Base-by-base conservation (phyloP, 2,329 filamentous ascomycete genomes). In the Cladosporium halotolerans region DNA sequence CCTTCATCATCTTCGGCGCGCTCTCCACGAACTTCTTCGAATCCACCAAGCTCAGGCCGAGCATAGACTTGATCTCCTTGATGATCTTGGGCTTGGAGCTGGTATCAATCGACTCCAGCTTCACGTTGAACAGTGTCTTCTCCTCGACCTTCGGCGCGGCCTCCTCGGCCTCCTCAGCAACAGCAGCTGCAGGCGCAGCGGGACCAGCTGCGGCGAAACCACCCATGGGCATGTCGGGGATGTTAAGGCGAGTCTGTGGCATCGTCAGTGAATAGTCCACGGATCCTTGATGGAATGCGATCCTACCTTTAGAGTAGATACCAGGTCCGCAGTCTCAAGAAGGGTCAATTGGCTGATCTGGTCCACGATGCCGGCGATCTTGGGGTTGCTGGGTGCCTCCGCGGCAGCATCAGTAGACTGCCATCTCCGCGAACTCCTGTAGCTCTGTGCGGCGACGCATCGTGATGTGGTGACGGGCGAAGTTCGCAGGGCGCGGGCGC, bases 1-100 rank as follows among this genome's bases (percentile, higher is more conserved):
- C 93, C 85, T 97, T 97, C 89, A 99, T 88, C 73, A 89, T 78
- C 86, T 99, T 99, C 60, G 93, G 93, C 63, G 88, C 91, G 69
- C 88, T 89, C 81, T 99, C 93, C 62, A 99, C 93, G 68, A 99
- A 99, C 80, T 99, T 99, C 86, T 99, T 99, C 77, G 89, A 95
- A 75, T 99, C 93, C 63, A 99, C 95, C 77, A 99, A 81, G 71
- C 88, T 95, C 69, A 99, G 76, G 41, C 93, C 93, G 57, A 99
- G 79, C 83, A 99, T 80, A 68, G 83, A 85, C 84, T 99, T 99
- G 78, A 99, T 82, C 79, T 99, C 93, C 83, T 99, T 99, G 81
- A 99, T 99, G 66, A 99, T 79, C 86, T 99, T 99, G 66, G 95
- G 90, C 80, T 99, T 99, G 60, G 92, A 78, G 47, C 76, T 80